Percentiles rank a stretch among this genome's conserved stretches.
These are phyloP conservation scores for Talaromyces sp. DNA, from an alignment of 2,329 filamentous ascomycete genomes.

Conservation along the genomic window DNA sequence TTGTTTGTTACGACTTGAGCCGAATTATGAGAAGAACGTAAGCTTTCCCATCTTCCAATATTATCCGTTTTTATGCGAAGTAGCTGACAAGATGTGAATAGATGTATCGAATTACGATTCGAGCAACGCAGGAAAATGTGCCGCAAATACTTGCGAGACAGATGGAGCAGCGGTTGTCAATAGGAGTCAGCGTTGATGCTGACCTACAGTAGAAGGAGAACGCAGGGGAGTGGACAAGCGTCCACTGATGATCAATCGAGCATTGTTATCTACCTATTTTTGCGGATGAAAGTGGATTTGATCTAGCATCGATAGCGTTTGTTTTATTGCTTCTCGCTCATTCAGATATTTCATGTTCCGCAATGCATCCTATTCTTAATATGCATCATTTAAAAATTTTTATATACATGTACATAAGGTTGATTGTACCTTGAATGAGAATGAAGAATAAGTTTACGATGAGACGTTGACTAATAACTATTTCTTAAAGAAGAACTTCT, in stretches of 20 bases:
- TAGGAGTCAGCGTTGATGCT: constrained; percentile 34
- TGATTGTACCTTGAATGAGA: not conserved
- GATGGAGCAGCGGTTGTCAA: constrained; percentile 77
- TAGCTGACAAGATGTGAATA: constrained; percentile 34
- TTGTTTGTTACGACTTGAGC: constrained; percentile 87
- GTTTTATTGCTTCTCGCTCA: not conserved
- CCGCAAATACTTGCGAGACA: constrained; percentile 72
- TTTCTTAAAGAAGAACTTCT: not conserved
- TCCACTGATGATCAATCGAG: not conserved
- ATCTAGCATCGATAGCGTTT: constrained; percentile 6
- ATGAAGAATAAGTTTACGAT: not conserved
- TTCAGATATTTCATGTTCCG: too few species aligned
- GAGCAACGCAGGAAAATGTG: constrained; percentile 87
- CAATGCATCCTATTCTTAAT: constrained; percentile 7
- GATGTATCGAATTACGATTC: constrained; percentile 94
- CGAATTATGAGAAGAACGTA: constrained; percentile 88
- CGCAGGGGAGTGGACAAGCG: not conserved
- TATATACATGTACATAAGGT: constrained; percentile 13
- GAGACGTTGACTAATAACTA: not conserved
- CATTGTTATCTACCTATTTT: not conserved
- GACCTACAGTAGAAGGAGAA: not conserved
- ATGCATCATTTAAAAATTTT: constrained; percentile 8
- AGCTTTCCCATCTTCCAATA: constrained; percentile 29
- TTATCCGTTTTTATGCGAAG: too few species aligned
- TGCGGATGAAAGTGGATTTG: not conserved